Conservation (phyloP, 164 flowering plant species). For the Vitis amurensis region DNA sequence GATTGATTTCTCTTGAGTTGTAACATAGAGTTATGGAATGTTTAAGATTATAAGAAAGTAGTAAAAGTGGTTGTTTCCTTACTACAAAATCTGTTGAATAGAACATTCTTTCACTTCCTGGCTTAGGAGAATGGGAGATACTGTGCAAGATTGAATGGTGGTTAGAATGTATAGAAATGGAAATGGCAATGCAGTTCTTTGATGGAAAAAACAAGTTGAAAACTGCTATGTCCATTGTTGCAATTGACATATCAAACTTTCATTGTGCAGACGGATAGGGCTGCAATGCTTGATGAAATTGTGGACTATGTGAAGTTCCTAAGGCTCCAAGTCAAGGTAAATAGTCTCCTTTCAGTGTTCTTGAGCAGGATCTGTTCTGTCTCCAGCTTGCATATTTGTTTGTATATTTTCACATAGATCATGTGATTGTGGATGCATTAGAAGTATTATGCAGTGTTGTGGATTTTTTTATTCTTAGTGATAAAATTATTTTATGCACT, state of each 20-base stretch:
- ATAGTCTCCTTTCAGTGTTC: neutral
- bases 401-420: neutral
- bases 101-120: too few relatives aligned
- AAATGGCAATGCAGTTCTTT: too few relatives aligned
- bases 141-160: too few relatives aligned
- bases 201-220: too few relatives aligned
- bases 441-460: neutral
- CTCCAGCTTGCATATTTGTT: neutral
- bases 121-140: too few relatives aligned
- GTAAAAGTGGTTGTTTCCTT: too few relatives aligned
- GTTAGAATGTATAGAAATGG: too few relatives aligned
- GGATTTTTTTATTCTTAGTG: neutral
- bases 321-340: slow-evolving; percentile 69
- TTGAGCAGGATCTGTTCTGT: neutral
- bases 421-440: neutral
- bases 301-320: slow-evolving; percentile 67
- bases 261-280: slow-evolving; percentile 51
- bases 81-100: too few relatives aligned
- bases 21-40: too few relatives aligned
- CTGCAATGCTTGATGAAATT: slow-evolving; percentile 68
- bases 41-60: too few relatives aligned
- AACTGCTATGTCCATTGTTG: neutral
- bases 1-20: too few relatives aligned
- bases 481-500: too few relatives aligned
- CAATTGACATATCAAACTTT: neutral